Evolutionary conservation across 768 basidiomycete species (phyloP), one percentile per base, ranked within the genome.

Genomic region (Heimioporus sp.): DNA sequence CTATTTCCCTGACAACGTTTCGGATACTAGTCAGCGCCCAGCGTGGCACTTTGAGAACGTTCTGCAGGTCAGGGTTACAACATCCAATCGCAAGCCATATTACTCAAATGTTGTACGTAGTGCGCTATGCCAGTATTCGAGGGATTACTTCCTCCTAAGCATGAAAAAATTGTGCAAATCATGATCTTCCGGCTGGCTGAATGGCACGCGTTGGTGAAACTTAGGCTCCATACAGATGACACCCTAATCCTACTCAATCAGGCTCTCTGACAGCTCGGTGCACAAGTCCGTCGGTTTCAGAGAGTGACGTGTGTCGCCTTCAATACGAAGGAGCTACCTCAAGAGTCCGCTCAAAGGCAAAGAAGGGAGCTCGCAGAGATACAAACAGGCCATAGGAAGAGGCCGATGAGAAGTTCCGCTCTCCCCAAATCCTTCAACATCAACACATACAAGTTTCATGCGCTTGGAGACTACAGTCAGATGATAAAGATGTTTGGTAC

Each of bases 91-190:
- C 24, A 6, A 28, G 24, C 24, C 24, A 28, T 6, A 28, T 28
- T 28, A 7, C 24, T 17, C 13, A 30, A 5, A 15, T 10, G 3
- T 3, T 6, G 5, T 20, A 38, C 28, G 15, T 32, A 75, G 73
- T 72, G 72, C 45, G 58, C 69, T 0, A 62, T 75, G 3, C 74
- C 75, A 0, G 69, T 61, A 0, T 74, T 76, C 30, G 71, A 77
- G 7, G 73, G 68, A 4, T 63, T 79, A 0, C 56, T 76, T 1
- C 64, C 62, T 4, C 50, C 61, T 9, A 44, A 28, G 0, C 58
- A 72, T 17, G 53, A 73, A 1, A 16, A 20, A 1, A 43, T 57
- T 2, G 44, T 72, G 1, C 47, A 57, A 8, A 54, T 56, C 2
- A 51, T 75, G 0, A 42, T 73, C 0, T 63, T 59, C 46, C 35